Evolutionary conservation across 2,329 filamentous ascomycete species (phyloP).

Genomic region (Rhinocladiella mackenziei): DNA sequence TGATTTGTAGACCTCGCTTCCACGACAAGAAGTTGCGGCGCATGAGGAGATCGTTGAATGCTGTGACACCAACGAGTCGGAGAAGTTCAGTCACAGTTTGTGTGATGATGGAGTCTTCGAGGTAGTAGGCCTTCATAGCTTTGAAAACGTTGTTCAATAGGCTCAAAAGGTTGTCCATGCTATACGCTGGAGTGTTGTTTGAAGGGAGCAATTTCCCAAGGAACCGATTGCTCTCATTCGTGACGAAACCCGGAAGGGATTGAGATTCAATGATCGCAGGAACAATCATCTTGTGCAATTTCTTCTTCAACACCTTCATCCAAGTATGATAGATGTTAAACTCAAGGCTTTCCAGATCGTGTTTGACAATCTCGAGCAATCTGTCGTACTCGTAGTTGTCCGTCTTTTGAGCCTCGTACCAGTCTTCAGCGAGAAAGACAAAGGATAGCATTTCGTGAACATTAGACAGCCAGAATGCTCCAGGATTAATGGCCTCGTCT

Average conservation of each 20-base stretch:
- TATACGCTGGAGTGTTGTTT: constrained; percentile 90
- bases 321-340: constrained; percentile 99
- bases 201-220: constrained; percentile 91
- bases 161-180: constrained; percentile 97
- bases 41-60: constrained; percentile 98
- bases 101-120: constrained; percentile 92
- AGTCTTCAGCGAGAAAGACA: constrained; percentile 97
- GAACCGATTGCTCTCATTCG: constrained; percentile 97
- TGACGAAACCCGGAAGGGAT: constrained; percentile 95
- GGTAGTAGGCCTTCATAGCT: constrained; percentile 97
- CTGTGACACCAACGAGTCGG: constrained; percentile 88
- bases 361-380: constrained; percentile 96
- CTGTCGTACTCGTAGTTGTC: constrained; percentile 99
- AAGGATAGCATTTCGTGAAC: constrained; percentile 99
- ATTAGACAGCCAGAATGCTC: constrained; percentile 98
- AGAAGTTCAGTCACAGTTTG: constrained; percentile 94
- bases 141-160: constrained; percentile 96
- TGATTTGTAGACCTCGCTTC: constrained; percentile 99
- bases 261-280: constrained; percentile 99
- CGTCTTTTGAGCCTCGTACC: constrained; percentile 99
- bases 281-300: constrained; percentile 99
- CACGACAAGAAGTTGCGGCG: constrained; percentile 96
- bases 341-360: constrained; percentile 94
- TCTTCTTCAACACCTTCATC: constrained; percentile 99
- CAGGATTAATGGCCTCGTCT: constrained; percentile 93